These are phyloP conservation scores for Eudorina sp. DNA, from an alignment of 139 green algal genomes.

Conservation along the genomic window DNA sequence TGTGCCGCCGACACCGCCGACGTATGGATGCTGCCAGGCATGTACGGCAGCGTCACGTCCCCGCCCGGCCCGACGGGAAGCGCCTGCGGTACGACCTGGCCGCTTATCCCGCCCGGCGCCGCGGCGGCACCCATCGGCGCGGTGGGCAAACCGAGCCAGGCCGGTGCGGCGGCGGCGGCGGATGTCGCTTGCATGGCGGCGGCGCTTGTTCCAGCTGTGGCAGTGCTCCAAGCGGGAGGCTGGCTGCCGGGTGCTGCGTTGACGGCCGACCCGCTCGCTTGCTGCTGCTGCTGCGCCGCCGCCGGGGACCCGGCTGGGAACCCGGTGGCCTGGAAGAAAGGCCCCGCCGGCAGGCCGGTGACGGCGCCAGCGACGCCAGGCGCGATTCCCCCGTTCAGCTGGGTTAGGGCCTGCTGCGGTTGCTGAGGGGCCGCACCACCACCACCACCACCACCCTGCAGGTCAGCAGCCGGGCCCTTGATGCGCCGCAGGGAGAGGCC, in stretches of 20 bases:
- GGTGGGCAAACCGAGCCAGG: background rate
- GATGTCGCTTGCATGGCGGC: background rate
- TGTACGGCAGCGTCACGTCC: no score
- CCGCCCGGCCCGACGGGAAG: background rate
- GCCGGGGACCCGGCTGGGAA: no score
- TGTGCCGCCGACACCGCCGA: background rate
- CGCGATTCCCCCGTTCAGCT: background rate
- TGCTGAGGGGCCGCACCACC: background rate
- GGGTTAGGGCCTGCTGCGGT: background rate
- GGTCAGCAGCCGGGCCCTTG: background rate
- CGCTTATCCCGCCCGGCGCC: background rate
- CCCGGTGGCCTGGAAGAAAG: background rate
- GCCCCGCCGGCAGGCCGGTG: background rate
- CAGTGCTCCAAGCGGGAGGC: no score
- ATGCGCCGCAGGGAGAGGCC: conserved; percentile 6
- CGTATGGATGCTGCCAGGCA: background rate
- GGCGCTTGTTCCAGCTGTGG: background rate
- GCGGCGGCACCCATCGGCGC: background rate
- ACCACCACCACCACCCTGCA: background rate
- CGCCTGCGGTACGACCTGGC: background rate
- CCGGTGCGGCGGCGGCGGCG: background rate
- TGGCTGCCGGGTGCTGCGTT: no score
- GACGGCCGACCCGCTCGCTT: background rate
- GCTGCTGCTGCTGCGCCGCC: background rate
- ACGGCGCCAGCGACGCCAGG: background rate